Evolutionary conservation across 148 eudicot species (phyloP).

Genomic region (Cornus kousa): DNA sequence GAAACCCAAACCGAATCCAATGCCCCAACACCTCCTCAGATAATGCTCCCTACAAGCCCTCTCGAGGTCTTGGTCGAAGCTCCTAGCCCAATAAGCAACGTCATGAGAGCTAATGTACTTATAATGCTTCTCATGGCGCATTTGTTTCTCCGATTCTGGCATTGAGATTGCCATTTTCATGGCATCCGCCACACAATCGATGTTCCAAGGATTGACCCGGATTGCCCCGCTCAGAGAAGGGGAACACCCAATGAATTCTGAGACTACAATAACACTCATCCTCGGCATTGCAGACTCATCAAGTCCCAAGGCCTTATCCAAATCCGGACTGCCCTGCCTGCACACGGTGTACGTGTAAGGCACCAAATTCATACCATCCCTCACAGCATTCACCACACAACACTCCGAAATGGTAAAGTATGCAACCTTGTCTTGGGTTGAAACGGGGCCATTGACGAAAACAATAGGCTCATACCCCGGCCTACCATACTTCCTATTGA

Average conservation of each 20-base stretch:
- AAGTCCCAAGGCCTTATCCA: constrained; percentile 44
- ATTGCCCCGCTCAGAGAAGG: constrained; percentile 90
- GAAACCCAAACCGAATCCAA: constrained; percentile 71
- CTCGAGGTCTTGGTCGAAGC: constrained; percentile 72
- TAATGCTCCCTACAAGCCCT: constrained; percentile 78
- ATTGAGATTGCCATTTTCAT: constrained; percentile 54
- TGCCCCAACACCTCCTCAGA: constrained; percentile 74
- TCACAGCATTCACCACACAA: constrained; percentile 74
- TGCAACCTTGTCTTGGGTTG: constrained; percentile 64
- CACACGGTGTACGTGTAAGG: constrained; percentile 71
- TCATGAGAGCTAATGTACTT: constrained; percentile 78
- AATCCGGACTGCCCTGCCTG: constrained; percentile 53
- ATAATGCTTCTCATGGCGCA: constrained; percentile 78
- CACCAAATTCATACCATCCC: constrained; percentile 91
- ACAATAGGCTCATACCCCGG: constrained; percentile 72
- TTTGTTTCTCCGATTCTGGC: constrained; percentile 50
- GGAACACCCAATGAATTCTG: constrained; percentile 85
- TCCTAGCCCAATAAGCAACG: constrained; percentile 75
- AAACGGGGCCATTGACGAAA: constrained; percentile 51
- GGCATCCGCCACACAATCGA: constrained; percentile 56
- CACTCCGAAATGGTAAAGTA: constrained; percentile 72
- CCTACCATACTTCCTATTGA: constrained; percentile 50
- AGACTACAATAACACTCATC: constrained; percentile 69
- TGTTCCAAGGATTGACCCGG: constrained; percentile 82
- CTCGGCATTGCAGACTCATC: constrained; percentile 24